These are phyloP conservation scores for Phyllosticta citribraziliensis DNA, from an alignment of 2,329 filamentous ascomycete genomes.

Conservation along the genomic window DNA sequence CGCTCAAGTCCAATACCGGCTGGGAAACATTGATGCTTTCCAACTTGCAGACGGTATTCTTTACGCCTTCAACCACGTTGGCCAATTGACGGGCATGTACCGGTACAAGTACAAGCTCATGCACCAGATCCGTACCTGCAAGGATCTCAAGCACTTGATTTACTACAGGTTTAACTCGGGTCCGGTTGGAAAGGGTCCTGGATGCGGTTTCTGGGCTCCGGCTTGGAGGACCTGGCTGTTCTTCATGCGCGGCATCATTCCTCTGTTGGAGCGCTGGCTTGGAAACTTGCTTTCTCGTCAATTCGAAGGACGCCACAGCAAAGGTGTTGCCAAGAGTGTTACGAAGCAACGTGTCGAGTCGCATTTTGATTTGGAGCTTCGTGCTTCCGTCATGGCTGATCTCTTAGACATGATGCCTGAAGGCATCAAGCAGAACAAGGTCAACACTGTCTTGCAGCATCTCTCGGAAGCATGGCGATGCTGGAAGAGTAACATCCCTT, in stretches of 20 bases:
- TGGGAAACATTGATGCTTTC: constrained; percentile 98
- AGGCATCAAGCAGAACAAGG: constrained; percentile 98
- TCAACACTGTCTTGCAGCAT: constrained; percentile 95
- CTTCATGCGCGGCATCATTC: constrained; percentile 98
- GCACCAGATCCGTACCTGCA: constrained; percentile 98
- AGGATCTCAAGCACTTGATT: constrained; percentile 97
- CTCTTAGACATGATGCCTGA: constrained; percentile 99
- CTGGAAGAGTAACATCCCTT: constrained; percentile 99
- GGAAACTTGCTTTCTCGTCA: constrained; percentile 94
- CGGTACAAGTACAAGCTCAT: constrained; percentile 99
- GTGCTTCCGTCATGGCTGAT: constrained; percentile 97
- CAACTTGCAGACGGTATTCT: constrained; percentile 96
- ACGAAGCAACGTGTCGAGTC: constrained; percentile 99
- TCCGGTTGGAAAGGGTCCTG: constrained; percentile 91
- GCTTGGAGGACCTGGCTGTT: constrained; percentile 99
- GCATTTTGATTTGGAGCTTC: constrained; percentile 93
- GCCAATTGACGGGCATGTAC: constrained; percentile 98
- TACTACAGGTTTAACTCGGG: constrained; percentile 98
- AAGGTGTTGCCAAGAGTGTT: constrained; percentile 96
- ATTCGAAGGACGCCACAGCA: constrained; percentile 96
- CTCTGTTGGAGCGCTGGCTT: constrained; percentile 90
- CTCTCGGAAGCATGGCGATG: constrained; percentile 97
- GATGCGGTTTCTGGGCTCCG: constrained; percentile 97
- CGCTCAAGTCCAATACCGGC: constrained; percentile 91
- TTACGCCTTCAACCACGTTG: constrained; percentile 99